Evolutionary conservation across 345 rosid species (phyloP).

Genomic region (Ceriops tagal): DNA sequence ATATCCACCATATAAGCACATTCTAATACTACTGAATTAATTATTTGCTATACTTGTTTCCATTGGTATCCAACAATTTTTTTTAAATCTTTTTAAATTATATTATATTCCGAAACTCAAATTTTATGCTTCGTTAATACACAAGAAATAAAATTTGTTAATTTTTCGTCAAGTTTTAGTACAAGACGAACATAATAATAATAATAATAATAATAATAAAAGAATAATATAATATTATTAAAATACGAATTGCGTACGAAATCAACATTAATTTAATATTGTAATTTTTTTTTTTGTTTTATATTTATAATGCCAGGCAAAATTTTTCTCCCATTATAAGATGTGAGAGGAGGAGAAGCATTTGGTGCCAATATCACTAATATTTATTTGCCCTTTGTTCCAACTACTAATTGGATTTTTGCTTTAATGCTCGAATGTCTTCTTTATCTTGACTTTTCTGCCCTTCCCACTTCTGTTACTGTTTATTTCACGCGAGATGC

Average conservation of each 20-base stretch:
- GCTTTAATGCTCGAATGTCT: not conserved
- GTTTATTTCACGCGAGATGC: not conserved
- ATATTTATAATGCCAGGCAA: not conserved
- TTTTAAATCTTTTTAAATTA: no score
- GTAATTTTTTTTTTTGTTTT: not conserved
- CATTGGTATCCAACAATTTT: not conserved
- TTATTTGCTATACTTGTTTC: not conserved
- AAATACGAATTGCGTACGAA: not conserved
- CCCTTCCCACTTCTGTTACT: conserved; percentile 6
- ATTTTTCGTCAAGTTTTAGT: no score
- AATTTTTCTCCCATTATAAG: conserved; percentile 1
- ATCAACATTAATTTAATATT: not conserved
- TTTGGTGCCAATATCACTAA: conserved; percentile 42
- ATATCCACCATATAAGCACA: conserved; percentile 55
- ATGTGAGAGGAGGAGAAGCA: conserved; percentile 29
- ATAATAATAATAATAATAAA: no score
- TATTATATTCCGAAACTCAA: no score
- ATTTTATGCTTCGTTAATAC: no score
- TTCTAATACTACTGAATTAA: conserved; percentile 20
- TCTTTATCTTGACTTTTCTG: not conserved
- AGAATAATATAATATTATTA: no score
- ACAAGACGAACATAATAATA: no score
- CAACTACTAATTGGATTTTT: conserved; percentile 21
- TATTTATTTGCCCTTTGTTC: conserved; percentile 32
- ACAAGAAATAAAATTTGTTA: no score